Evolutionary conservation across 306 rosid species (phyloP).

Genomic region (Malus orientalis): DNA sequence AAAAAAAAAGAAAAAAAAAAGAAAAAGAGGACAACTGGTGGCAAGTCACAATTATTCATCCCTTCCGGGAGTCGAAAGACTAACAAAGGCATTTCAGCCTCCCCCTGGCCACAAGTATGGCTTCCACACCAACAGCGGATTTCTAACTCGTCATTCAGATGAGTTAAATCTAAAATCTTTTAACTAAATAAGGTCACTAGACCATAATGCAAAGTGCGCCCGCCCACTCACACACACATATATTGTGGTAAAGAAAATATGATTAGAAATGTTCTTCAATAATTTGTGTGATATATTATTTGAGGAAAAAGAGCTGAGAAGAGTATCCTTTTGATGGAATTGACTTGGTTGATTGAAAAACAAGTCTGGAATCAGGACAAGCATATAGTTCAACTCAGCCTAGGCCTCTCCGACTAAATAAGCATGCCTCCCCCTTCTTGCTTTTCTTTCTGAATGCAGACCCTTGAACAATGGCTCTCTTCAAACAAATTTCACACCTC

Average conservation of each 20-base stretch:
- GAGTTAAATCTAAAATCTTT: too few species aligned
- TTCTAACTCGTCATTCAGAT: too few species aligned
- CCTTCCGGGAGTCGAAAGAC: accelerated
- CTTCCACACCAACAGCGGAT: too few species aligned
- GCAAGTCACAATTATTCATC: too few species aligned
- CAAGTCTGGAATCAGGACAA: background rate
- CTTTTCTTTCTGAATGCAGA: background rate
- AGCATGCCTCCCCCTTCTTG: background rate
- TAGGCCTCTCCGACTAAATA: background rate
- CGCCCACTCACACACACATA: too few species aligned
- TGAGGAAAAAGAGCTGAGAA: background rate
- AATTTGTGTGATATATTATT: background rate
- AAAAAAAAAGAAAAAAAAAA: too few species aligned
- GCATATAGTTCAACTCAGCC: slow-evolving; percentile 3
- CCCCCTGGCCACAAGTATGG: too few species aligned
- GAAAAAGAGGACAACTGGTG: too few species aligned
- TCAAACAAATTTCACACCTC: slow-evolving; percentile 3
- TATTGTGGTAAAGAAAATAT: background rate
- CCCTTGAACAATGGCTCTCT: slow-evolving; percentile 26
- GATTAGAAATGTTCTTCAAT: background rate
- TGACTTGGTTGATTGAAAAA: background rate
- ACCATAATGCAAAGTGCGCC: too few species aligned
- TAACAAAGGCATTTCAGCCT: too few species aligned
- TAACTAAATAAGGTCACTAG: too few species aligned
- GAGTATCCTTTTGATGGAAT: background rate